A percentile compares a stretch with the other conserved stretches of the same genome.
Evolutionary conservation across 805 yeast genomes (phyloP).

Genomic region (Lachancea meyersii): DNA sequence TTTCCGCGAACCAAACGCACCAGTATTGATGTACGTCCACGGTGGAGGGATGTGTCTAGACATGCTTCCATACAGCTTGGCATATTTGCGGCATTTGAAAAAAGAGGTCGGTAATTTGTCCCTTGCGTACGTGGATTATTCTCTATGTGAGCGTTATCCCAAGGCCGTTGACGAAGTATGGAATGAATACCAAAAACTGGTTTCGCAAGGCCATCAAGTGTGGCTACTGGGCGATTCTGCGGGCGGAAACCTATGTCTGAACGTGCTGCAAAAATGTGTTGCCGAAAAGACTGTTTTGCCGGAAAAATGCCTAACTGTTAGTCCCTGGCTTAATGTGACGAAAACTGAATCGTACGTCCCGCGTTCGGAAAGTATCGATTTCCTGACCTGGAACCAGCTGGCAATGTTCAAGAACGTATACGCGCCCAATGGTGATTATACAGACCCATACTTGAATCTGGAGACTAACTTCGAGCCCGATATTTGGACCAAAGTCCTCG

Average conservation of each 20-base stretch:
- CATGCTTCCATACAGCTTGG: constrained; percentile 13
- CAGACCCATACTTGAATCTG: constrained; percentile 16
- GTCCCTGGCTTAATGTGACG: constrained; percentile 28
- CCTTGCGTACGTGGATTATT: constrained; percentile 18
- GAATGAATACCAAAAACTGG: constrained; percentile 7
- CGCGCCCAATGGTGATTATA: constrained; percentile 6
- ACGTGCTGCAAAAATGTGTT: constrained; percentile 14
- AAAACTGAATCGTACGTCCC: constrained; percentile 7
- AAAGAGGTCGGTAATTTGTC: constrained; percentile 14
- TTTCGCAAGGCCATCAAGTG: constrained; percentile 12
- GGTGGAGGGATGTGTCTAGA: constrained; percentile 27
- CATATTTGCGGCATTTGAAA: constrained; percentile 13
- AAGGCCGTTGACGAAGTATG: constrained; percentile 8
- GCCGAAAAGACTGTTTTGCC: constrained; percentile 11
- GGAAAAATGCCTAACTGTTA: constrained; percentile 17
- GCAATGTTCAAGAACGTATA: constrained; percentile 9
- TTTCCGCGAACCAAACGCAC: constrained; percentile 10
- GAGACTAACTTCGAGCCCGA: constrained; percentile 16
- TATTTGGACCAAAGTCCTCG: constrained; percentile 15
- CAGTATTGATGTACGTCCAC: constrained; percentile 19
- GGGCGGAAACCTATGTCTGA: constrained; percentile 22
- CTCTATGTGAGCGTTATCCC: constrained; percentile 11
- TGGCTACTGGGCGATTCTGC: constrained; percentile 26
- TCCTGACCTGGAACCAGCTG: constrained; percentile 11
- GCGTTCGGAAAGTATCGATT: constrained; percentile 11